These are phyloP conservation scores for Cryptosporidium muris DNA, from an alignment of 169 alveolate species.

Conservation along the genomic window DNA sequence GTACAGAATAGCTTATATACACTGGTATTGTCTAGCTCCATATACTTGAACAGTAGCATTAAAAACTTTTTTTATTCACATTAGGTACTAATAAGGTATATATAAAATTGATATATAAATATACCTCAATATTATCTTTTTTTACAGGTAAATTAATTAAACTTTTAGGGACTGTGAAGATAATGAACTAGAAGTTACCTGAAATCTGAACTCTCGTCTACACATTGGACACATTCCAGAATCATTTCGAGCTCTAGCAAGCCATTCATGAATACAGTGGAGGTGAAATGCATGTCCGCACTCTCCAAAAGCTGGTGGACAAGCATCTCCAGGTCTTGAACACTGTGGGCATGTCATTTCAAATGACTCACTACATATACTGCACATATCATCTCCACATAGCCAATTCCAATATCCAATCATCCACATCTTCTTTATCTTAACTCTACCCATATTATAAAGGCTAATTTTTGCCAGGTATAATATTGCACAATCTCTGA, in stretches of 20 bases:
- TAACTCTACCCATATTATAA: constrained; percentile 74
- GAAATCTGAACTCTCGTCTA: constrained; percentile 73
- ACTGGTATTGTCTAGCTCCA: not conserved
- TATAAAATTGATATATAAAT: too few species aligned
- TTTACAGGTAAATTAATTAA: not conserved
- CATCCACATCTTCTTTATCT: constrained; percentile 79
- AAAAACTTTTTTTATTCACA: too few species aligned
- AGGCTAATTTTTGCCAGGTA: not conserved
- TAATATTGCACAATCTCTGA: too few species aligned
- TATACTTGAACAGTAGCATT: not conserved
- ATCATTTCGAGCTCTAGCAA: constrained; percentile 64
- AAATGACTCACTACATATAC: constrained; percentile 81
- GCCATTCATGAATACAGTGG: constrained; percentile 84
- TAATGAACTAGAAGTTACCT: not conserved
- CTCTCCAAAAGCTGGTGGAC: constrained; percentile 84
- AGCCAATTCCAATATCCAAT: constrained; percentile 84
- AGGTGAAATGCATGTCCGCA: constrained; percentile 84
- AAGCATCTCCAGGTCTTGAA: constrained; percentile 80
- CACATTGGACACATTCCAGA: constrained; percentile 76
- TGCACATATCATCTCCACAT: constrained; percentile 82
- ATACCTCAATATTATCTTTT: not conserved
- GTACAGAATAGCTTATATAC: not conserved
- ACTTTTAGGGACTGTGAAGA: not conserved
- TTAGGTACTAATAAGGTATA: too few species aligned
- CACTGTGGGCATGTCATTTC: constrained; percentile 83